Evolutionary conservation across 1,284 basidiomycete species (phyloP), one percentile per base, ranked within the genome.

Genomic region (Mycocalia duriaeana): DNA sequence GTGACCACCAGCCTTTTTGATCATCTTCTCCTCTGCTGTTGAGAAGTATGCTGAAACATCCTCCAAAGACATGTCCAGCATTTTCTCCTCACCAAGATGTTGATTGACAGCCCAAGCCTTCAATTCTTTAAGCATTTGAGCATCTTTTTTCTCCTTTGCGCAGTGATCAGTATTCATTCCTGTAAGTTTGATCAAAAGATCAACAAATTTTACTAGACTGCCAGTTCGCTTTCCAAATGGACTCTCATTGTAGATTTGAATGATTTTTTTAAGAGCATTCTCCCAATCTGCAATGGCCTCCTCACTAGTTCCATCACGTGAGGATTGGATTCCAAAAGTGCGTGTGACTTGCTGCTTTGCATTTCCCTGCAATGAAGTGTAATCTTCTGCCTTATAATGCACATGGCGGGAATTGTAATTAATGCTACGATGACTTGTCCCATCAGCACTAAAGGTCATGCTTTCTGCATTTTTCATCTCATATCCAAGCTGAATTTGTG

Each of bases 401-500:
- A 55, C 37, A 53, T 56, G 51, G 5, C 45, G 41, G 23, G 55
- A 53, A 34, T 54, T 52, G 38, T 54, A 56, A 42, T 55, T 57
- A 34, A 57, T 49, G 39, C 34, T 53, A 20, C 42, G 36, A 42
- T 57, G 52, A 25, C 53, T 26, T 36, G 56, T 58, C 11, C 52
- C 53, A 55, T 60, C 57, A 43, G 51, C 34, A 42, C 13, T 22
- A 9, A 3, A 14, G 19, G 18, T 2, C 16, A 2, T 50, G 43
- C 49, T 44, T 39, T 56, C 28, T 16, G 53, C 35, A 3, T 49
- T 42, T 13, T 49, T 45, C 50, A 60, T 53, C 46, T 60, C 55
- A 42, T 53, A 49, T n/a, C 54, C 56, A 48, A 61, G 53, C 31
- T 61, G 59, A 39, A 59, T 46, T 31, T 54, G 51, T 3, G 54